Conservation (phyloP, 2,329 filamentous ascomycete genomes). For the Talaromyces sp. region DNA sequence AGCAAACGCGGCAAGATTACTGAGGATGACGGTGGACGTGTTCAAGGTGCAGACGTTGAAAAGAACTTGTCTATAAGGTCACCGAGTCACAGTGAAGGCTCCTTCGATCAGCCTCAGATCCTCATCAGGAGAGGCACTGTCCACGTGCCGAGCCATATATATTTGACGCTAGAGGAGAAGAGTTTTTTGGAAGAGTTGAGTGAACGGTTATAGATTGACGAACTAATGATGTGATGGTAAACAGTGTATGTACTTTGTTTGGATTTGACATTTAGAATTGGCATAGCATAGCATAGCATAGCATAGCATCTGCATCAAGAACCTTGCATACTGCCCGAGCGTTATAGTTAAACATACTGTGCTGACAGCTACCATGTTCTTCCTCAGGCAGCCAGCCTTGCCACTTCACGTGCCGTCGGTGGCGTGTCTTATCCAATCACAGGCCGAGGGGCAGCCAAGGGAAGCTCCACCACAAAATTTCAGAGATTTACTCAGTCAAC, state of each 20-base stretch:
- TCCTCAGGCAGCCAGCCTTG: slow-evolving; percentile 14
- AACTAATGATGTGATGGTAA: background rate
- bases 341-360: background rate
- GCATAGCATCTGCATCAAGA: background rate
- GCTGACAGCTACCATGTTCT: background rate
- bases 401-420: slow-evolving; percentile 16
- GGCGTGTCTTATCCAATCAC: slow-evolving; percentile 18
- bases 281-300: background rate
- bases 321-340: slow-evolving; percentile 20
- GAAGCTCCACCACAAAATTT: slow-evolving; percentile 17
- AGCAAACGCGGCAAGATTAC: slow-evolving; percentile 1
- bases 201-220: slow-evolving; percentile 14
- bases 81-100: background rate
- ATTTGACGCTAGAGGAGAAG: slow-evolving; percentile 32
- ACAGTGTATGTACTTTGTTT: background rate
- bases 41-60: background rate
- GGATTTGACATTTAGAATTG: background rate
- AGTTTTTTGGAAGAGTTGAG: slow-evolving; percentile 32
- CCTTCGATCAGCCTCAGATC: slow-evolving; percentile 27
- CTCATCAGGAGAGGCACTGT: slow-evolving; percentile 31
- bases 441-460: background rate
- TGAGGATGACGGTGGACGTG: background rate
- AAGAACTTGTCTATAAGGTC: background rate
- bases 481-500: slow-evolving; percentile 1
- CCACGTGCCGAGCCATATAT: slow-evolving; percentile 33